Evolutionary conservation across 2,329 filamentous ascomycete genomes (phyloP), one percentile per base, ranked within the genome.

Genomic region (Arthroderma sp.): DNA sequence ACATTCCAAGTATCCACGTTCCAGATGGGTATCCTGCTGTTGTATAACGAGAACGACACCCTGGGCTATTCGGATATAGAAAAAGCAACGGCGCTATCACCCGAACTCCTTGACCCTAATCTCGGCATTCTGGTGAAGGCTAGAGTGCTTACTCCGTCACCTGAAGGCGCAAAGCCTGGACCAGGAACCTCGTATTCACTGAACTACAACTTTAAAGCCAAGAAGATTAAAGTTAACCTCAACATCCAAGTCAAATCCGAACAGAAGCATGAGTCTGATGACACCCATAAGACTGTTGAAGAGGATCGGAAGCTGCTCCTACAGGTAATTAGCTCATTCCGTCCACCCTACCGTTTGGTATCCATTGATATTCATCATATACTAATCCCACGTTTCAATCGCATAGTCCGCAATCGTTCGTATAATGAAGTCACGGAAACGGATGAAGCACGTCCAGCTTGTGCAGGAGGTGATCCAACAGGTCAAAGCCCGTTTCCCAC

Each of bases 391-490:
- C 22, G 27, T 22, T 22, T 22, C 15, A 22, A 22, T 3, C 15
- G 15, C 15, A 6, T 53, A 98, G 89, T 96, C 91, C 50, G 88
- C 89, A 27, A 96, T 98, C 64, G 91, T 98, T 46, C 86, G 91
- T 59, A 95, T 98, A 70, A 98, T 98, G 91, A 98, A 98, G 72
- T 93, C 89, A 3, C 83, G 91, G 49, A 96, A 98, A 79, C 86
- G 83, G 70, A 93, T 96, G 86, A 96, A 95, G 77, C 89, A 98
- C 68, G 80, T 82, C 50, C 83, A 91, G 60, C 80, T 98, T 8
- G 87, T 98, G 44, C 82, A 86, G 59, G 91, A 98, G 68, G 93
- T 88, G 27, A 96, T 98, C 63, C 83, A 82, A 59, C 91, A 96
- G 66, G 95, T 98, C 64, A 86, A 84, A 62, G 81, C 80, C 36